Evolutionary conservation across 305 asterid species (phyloP), one percentile per base, ranked within the genome.

Genomic region (Solanum hybrid): DNA sequence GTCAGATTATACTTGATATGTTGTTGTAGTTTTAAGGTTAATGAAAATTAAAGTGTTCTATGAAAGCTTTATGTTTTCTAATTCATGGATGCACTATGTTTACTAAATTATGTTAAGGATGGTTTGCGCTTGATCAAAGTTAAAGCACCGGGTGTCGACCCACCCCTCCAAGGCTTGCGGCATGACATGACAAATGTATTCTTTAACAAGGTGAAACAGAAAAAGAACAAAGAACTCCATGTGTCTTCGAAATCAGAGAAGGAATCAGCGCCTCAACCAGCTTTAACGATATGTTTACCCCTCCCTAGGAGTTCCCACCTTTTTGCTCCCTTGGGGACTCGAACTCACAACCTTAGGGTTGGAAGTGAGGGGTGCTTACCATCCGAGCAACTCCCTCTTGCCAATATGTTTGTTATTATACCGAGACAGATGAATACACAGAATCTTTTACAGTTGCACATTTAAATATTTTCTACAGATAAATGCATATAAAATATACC

Each of bases 401-500:
- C 69, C n/a, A 46, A 82, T 56, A 42, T 56, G 87, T 31, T 29
- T 29, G 20, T 11, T 85, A 82, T 46, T 29, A 34, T 20, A 51
- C 46, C 9, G 20, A 85, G 87, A 51, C 40, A 84, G 73, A 84
- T 82, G 38, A 82, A 17, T 11, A 29, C 38, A 82, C 73, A 46
- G 20, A 46, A 31, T 51, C 42, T 38, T 51, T 72, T 60, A 31
- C 11, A 51, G 14, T 17, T 20, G n/a, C 22, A 85, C 29, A 56
- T 56, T 29, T 82, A 82, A 17, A 56, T 56, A 85, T 31, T 85
- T 46, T 60, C 88, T 51, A 32, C 11, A 85, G 76, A 85, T 56
- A 32, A 85, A 82, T 60, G 76, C 76, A 32, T 34, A 31, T 31
- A 85, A 56, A 84, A 89, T 85, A 71, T 91, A 96, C 99, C 99